Base-by-base conservation (phyloP, 176 grass and related monocot genomes). In the Elaeis guineensis region DNA sequence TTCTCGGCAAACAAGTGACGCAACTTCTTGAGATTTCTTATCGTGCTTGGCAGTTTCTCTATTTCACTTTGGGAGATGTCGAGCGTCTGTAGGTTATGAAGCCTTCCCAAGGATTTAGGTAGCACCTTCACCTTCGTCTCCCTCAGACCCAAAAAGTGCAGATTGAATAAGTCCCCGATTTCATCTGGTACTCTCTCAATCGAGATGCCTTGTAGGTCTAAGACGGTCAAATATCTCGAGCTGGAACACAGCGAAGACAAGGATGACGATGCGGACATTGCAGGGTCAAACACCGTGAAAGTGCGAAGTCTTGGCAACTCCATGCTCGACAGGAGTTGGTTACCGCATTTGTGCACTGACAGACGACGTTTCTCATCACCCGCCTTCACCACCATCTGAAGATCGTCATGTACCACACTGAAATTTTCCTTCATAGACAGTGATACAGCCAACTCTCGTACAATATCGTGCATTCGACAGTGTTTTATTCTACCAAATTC, bases 391-490 rank as follows among this genome's bases (percentile, higher is more conserved):
- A 26, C 25, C 25, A 26, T 26, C 9, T 21, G 58, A n/a, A 5
- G 16, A 48, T 54, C 18, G 25, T 85, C 55, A 21, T 61, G 71
- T 32, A 63, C 24, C 4, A 8, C 20, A 30, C 62, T 6, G 1
- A 86, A 86, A 4, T 21, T 75, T 22, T 86, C 79, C 0, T 39
- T 80, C 2, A 3, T 29, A 0, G 57, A 56, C 29, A 77, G 58
- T 15, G 6, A 57, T 50, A 86, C 60, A 5, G 79, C 83, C 29
- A 91, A 49, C 20, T 65, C n/a, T n/a, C n/a, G n/a, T n/a, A n/a
- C n/a, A n/a, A n/a, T n/a, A n/a, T n/a, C n/a, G n/a, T n/a, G n/a
- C n/a, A n/a, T n/a, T n/a, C n/a, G n/a, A n/a, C n/a, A n/a, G n/a
- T n/a, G n/a, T n/a, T n/a, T n/a, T n/a, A n/a, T n/a, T n/a, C n/a